Evolutionary conservation across 2,329 filamentous ascomycete species (phyloP).

Genomic region (Emergomyces africanus): DNA sequence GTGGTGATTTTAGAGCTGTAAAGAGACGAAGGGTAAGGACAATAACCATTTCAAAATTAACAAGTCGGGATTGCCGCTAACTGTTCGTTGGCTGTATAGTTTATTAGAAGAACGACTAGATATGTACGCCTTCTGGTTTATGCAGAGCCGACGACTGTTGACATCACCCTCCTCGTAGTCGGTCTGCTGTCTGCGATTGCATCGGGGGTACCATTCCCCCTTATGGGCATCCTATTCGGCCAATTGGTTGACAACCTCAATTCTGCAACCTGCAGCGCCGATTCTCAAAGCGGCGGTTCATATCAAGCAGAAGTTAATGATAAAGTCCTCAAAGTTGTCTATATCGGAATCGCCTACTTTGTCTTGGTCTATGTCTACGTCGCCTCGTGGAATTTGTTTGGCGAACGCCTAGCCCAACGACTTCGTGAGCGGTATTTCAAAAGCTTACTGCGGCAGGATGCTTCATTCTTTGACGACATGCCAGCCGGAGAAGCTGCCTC

Average conservation of each 20-base stretch:
- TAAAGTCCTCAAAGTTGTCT: constrained; percentile 43
- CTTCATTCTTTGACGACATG: constrained; percentile 35
- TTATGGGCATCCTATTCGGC: constrained; percentile 21
- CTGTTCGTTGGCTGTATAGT: neutral
- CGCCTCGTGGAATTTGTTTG: constrained; percentile 46
- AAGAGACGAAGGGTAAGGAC: neutral
- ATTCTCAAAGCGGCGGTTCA: constrained; percentile 1
- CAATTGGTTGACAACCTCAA: constrained; percentile 21
- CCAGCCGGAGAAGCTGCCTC: constrained; percentile 36
- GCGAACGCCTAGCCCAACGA: constrained; percentile 45
- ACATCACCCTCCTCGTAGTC: constrained; percentile 10
- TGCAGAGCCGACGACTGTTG: constrained; percentile 9
- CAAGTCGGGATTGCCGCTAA: neutral
- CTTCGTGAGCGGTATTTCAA: constrained; percentile 45
- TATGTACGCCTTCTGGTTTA: constrained; percentile 10
- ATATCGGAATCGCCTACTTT: constrained; percentile 46
- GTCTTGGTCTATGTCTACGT: constrained; percentile 47
- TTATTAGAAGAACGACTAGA: constrained; percentile 2
- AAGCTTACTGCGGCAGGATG: constrained; percentile 44
- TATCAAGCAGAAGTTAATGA: constrained; percentile 37
- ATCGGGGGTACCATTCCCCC: constrained; percentile 20
- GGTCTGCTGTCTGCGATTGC: constrained; percentile 18
- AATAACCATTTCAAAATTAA: neutral
- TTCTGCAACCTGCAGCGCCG: constrained; percentile 12
- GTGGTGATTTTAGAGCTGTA: neutral